A percentile compares a stretch with the other conserved stretches of the same genome.
Conservation (phyloP, 345 rosid genomes). For the Psidium friedrichsthalianum region DNA sequence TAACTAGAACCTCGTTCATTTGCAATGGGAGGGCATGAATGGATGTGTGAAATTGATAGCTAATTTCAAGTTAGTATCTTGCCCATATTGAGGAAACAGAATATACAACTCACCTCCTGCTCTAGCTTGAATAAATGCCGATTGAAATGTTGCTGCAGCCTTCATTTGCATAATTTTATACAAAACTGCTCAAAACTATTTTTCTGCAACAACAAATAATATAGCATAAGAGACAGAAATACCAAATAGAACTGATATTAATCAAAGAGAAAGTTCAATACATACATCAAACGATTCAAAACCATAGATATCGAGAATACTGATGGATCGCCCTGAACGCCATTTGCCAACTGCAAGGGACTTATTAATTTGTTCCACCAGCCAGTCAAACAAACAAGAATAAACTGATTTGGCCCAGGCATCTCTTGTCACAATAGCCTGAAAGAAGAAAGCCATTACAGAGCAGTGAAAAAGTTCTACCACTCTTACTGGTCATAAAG, state of each 20-base stretch:
- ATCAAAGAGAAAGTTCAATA: not conserved
- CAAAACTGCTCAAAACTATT: constrained; percentile 99
- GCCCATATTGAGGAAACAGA: not conserved
- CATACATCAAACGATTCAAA: constrained; percentile 96
- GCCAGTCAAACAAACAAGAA: constrained; percentile 90
- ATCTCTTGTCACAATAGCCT: constrained; percentile 36
- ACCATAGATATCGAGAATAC: constrained; percentile 98
- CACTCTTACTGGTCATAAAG: not conserved
- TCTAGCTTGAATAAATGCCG: constrained; percentile 96
- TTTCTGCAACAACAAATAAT: constrained; percentile 42
- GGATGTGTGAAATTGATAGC: not conserved
- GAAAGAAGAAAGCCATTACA: constrained; percentile 8
- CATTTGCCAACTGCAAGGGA: constrained; percentile 94
- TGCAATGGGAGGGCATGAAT: not conserved
- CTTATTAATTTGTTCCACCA: constrained; percentile 89
- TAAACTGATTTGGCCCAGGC: constrained; percentile 95
- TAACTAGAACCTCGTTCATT: not conserved
- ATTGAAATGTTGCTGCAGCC: constrained; percentile 96
- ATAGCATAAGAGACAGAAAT: constrained; percentile 1
- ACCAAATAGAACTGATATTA: not conserved
- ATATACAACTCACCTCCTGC: constrained; percentile 66
- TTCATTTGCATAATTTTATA: constrained; percentile 98
- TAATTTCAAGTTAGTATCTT: not conserved
- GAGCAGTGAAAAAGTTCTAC: not conserved
- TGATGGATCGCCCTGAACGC: constrained; percentile 91